These are phyloP conservation scores for Crassisporium funariophilum DNA, from an alignment of 768 basidiomycete species.

Conservation along the genomic window DNA sequence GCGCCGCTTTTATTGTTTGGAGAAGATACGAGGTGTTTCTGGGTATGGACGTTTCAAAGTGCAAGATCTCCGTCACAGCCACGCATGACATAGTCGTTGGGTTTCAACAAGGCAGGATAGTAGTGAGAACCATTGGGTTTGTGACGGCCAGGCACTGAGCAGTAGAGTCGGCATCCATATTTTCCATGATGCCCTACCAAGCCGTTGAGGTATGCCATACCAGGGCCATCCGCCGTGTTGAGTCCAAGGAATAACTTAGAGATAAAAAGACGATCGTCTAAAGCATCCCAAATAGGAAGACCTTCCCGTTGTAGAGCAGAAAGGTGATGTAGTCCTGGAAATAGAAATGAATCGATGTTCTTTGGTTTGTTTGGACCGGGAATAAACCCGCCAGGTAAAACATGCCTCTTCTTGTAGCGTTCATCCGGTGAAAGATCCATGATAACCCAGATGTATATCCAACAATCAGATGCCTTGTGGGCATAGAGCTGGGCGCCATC, in stretches of 20 bases:
- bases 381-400: too few species aligned
- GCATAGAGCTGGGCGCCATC: constrained; percentile 44
- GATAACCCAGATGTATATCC: constrained; percentile 43
- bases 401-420: constrained; percentile 23
- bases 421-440: constrained; percentile 28
- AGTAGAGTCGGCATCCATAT: constrained; percentile 36
- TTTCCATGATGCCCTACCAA: constrained; percentile 31
- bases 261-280: neutral
- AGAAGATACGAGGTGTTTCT: constrained; percentile 7
- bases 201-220: constrained; percentile 28
- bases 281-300: constrained; percentile 31
- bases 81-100: constrained; percentile 17
- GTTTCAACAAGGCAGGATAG: constrained; percentile 32
- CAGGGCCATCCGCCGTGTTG: constrained; percentile 34
- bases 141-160: constrained; percentile 29
- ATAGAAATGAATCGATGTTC: too few species aligned
- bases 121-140: constrained; percentile 31
- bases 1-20: constrained; percentile 5
- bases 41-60: constrained; percentile 5
- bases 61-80: constrained; percentile 12
- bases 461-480: constrained; percentile 39
- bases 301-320: constrained; percentile 11
- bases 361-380: too few species aligned
- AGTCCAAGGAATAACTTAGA: too few species aligned
- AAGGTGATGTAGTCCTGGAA: too few species aligned